Evolutionary conservation across 2,329 filamentous ascomycete genomes (phyloP), one percentile per base, ranked within the genome.

Genomic region (Cordyceps cicadae): DNA sequence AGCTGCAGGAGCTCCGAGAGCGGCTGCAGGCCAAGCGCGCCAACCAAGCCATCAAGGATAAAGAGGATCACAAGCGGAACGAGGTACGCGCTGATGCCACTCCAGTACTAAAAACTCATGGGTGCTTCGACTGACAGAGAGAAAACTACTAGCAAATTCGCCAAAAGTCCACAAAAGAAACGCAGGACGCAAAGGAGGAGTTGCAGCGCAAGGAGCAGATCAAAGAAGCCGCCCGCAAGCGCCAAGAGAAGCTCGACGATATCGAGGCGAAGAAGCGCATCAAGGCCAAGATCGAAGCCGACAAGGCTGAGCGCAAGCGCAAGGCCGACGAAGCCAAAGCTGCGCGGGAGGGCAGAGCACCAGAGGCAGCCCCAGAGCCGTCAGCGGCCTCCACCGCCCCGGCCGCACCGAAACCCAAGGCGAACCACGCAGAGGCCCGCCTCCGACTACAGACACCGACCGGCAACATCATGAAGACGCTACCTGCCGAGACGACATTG

Each of bases 221-320:
- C 71, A 96, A 97, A 75, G 91, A 96, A 67, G 92, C 91, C 0
- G 87, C 87, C 57, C 84, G 86, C 68, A 97, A 97, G 79, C 87
- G 87, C 59, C 84, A 87, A 69, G 94, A 99, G 77, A 97, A 97
- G 78, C 77, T 84, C 48, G 90, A 88, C 17, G 94, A 97, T 58
- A 74, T 88, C 9, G 90, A 91, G 49, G 93, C 91, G 12, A 94
- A 93, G 79, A 90, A 88, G 74, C 85, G 89, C 41, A 93, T 97
- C 72, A 88, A 92, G 76, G 92, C 91, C 61, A 92, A 92, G 81
- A 96, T 99, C 65, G 92, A 94, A 67, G 92, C 89, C 15, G 92
- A 97, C 77, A 97, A 95, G 79, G 89, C 90, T 67, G 92, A 93
- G 69, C 86, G 94, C 59, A 87, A 89, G 65, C 82, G 88, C 65